These are phyloP conservation scores for Lipomyces sp. DNA, from an alignment of 805 yeast genomes.

Conservation along the genomic window DNA sequence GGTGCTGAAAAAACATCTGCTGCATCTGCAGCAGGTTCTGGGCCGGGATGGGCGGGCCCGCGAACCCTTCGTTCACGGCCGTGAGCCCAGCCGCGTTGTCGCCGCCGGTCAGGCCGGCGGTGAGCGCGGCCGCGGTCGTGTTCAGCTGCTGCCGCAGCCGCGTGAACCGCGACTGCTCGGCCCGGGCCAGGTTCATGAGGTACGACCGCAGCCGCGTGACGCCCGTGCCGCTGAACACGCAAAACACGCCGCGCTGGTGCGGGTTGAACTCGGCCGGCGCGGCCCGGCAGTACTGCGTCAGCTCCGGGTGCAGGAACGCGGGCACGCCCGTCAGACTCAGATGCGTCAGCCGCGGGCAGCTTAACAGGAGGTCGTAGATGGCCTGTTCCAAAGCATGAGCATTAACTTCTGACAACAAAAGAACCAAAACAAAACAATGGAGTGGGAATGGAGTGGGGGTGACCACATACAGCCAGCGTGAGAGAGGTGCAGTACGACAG, in stretches of 20 bases:
- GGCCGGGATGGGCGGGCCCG: too few species aligned
- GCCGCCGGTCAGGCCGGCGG: neutral
- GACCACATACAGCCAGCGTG: conserved; percentile 48
- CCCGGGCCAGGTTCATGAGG: conserved; percentile 42
- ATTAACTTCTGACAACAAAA: too few species aligned
- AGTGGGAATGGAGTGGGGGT: neutral
- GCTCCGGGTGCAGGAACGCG: conserved; percentile 82
- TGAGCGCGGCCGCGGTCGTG: neutral
- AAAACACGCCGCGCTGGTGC: conserved; percentile 78
- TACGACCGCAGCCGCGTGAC: conserved; percentile 72
- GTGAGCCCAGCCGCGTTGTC: too few species aligned
- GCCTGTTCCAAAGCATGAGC: too few species aligned
- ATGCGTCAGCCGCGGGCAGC: conserved; percentile 85
- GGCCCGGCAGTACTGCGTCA: conserved; percentile 80
- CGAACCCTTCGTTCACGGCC: too few species aligned
- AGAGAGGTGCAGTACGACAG: conserved; percentile 83
- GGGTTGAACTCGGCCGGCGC: conserved; percentile 91
- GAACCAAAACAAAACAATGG: neutral
- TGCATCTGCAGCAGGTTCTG: too few species aligned
- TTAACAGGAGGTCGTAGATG: conserved; percentile 64
- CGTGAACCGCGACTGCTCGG: conserved; percentile 8
- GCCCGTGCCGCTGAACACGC: conserved; percentile 92
- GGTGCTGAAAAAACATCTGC: too few species aligned
- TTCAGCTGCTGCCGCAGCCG: conserved; percentile 16
- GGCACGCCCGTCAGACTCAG: conserved; percentile 87